A percentile compares a stretch with the other conserved stretches of the same genome.
Evolutionary conservation across 176 grass and related monocot genomes (phyloP).

Genomic region (Puccinellia tenuiflora): DNA sequence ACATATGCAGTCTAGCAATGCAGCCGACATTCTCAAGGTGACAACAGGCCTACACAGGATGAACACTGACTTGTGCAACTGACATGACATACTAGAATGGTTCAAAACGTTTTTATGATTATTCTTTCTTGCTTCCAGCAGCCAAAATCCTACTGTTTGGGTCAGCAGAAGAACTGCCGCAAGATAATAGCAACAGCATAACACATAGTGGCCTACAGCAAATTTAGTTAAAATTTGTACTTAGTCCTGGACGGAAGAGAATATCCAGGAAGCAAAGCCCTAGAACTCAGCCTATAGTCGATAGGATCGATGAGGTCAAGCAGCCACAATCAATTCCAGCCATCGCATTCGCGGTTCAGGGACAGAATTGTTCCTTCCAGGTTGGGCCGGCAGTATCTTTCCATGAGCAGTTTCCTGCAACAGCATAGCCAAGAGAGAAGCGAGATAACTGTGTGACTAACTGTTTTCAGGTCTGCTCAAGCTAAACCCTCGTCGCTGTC

Average conservation of each 20-base stretch:
- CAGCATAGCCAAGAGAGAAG: neutral
- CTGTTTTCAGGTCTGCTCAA: conserved; percentile 25
- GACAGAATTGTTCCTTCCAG: conserved; percentile 3
- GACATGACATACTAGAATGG: neutral
- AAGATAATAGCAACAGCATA: neutral
- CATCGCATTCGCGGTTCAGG: neutral
- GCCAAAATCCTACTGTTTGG: neutral
- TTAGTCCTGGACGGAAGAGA: neutral
- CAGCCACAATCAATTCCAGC: neutral
- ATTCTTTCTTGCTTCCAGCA: neutral
- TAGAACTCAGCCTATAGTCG: neutral
- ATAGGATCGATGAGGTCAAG: neutral
- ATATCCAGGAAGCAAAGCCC: neutral
- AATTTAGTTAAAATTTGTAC: neutral
- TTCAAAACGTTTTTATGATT: conserved; percentile 1
- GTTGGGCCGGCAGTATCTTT: neutral
- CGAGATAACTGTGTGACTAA: neutral
- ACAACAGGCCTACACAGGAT: neutral
- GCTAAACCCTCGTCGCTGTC: neutral
- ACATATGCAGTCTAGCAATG: neutral
- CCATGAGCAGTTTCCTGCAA: conserved; percentile 4
- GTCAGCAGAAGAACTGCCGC: neutral
- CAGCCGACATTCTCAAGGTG: neutral
- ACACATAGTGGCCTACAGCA: neutral
- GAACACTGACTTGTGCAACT: neutral